A percentile compares a stretch with the other conserved stretches of the same genome.
Evolutionary conservation across 1,284 basidiomycete genomes (phyloP).

Genomic region (Ceratobasidium sp.): DNA sequence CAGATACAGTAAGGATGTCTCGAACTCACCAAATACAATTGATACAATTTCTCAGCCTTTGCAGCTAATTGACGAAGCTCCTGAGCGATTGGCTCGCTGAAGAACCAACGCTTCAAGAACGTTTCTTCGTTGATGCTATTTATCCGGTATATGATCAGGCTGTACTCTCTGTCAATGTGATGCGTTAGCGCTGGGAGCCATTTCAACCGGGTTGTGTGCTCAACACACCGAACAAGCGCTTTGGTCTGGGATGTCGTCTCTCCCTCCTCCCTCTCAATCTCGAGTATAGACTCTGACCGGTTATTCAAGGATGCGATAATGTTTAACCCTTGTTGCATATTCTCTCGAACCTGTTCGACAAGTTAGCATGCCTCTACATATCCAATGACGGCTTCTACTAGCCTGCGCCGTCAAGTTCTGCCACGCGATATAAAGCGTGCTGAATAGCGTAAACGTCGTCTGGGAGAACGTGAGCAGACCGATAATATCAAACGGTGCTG

Average conservation of each 20-base stretch:
- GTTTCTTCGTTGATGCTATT: slow-evolving; percentile 37
- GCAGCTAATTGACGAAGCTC: slow-evolving; percentile 25
- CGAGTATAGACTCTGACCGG: slow-evolving; percentile 35
- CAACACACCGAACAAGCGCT: slow-evolving; percentile 28
- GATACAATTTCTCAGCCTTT: slow-evolving; percentile 35
- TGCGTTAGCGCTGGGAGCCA: not conserved
- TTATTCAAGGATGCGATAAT: slow-evolving; percentile 43
- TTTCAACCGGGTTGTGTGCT: not conserved
- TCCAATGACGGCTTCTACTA: not conserved
- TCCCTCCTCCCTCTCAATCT: slow-evolving; percentile 43
- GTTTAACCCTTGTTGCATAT: slow-evolving; percentile 31
- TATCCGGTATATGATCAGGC: slow-evolving; percentile 32
- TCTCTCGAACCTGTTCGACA: slow-evolving; percentile 12
- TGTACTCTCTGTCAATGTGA: slow-evolving; percentile 11
- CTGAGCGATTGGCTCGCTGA: slow-evolving; percentile 12
- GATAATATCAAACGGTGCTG: slow-evolving; percentile 40
- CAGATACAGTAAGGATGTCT: too few relatives aligned
- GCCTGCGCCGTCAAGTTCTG: slow-evolving; percentile 35
- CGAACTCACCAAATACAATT: slow-evolving; percentile 35
- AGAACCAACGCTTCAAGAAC: slow-evolving; percentile 30
- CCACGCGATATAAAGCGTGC: slow-evolving; percentile 43
- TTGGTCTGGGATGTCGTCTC: slow-evolving; percentile 42
- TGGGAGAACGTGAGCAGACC: slow-evolving; percentile 43
- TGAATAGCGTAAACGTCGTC: slow-evolving; percentile 41
- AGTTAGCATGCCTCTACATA: not conserved